Evolutionary conservation across 306 rosid genomes (phyloP).

Genomic region (Cajanus cajan): DNA sequence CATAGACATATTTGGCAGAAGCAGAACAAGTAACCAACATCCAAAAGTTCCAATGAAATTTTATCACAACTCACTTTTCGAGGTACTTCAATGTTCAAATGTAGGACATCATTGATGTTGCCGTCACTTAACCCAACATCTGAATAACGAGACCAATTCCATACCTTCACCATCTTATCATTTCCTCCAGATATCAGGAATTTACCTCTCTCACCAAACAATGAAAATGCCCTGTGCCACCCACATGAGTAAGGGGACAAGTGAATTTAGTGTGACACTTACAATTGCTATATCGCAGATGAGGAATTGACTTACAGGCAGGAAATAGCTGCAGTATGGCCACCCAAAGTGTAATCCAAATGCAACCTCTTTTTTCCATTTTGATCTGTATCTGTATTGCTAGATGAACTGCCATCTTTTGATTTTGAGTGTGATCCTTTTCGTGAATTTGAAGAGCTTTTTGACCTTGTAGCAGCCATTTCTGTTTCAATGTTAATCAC

Average conservation of each 20-base stretch:
- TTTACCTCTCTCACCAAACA: conserved; percentile 83
- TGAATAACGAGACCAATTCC: conserved; percentile 67
- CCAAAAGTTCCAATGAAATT: background rate
- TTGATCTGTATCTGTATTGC: conserved; percentile 43
- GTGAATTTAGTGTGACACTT: conserved; percentile 13
- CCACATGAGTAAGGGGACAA: conserved; percentile 36
- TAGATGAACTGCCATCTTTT: conserved; percentile 40
- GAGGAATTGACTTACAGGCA: conserved; percentile 60
- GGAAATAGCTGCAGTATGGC: conserved; percentile 83
- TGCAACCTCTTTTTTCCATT: conserved; percentile 55
- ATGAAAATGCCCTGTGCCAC: conserved; percentile 71
- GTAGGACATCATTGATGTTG: conserved; percentile 24
- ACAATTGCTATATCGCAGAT: conserved; percentile 15
- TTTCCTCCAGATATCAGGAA: conserved; percentile 87
- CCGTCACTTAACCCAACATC: conserved; percentile 36
- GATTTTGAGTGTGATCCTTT: conserved; percentile 63
- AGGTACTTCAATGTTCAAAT: conserved; percentile 55
- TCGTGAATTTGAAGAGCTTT: conserved; percentile 48
- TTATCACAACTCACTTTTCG: conserved; percentile 58
- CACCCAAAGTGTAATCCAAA: conserved; percentile 77
- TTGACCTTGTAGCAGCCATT: conserved; percentile 47
- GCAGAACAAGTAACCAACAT: conserved; percentile 19
- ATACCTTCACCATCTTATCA: conserved; percentile 76
- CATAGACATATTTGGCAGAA: background rate
- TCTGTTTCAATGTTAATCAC: conserved; percentile 71